Conservation (phyloP, 225 moss, liverwort and hornwort species). For the Straminergon stramineum region DNA sequence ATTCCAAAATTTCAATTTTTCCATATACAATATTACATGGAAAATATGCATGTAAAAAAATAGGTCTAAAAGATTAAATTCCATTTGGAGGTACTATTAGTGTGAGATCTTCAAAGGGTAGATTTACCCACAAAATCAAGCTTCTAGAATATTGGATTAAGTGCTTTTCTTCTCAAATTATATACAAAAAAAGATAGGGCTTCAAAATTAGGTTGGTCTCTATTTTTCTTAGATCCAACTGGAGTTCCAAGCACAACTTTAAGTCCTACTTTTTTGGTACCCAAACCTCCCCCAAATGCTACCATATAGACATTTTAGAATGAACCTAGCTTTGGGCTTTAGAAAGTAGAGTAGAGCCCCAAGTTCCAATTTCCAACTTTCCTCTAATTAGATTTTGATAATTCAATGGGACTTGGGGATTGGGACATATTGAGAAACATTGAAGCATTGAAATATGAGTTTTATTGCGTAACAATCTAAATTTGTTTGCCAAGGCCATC, state of each 20-base stretch:
- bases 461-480: background rate
- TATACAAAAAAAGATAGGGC: background rate
- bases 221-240: background rate
- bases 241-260: accelerated
- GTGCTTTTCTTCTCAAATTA: background rate
- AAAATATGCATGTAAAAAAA: background rate
- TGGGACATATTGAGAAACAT: background rate
- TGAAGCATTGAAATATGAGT: background rate
- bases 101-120: background rate
- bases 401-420: accelerated
- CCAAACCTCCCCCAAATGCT: background rate
- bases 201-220: background rate
- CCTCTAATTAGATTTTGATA: background rate
- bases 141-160: background rate
- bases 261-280: background rate
- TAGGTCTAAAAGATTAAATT: background rate
- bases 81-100: background rate
- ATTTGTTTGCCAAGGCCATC: background rate
- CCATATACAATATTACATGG: too few relatives aligned
- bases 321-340: background rate
- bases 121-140: background rate
- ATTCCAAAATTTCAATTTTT: background rate
- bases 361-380: background rate
- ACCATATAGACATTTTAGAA: background rate
- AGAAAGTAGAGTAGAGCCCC: accelerated